Conservation (phyloP, 106 monocot species). For the Iris macrosiphon region DNA sequence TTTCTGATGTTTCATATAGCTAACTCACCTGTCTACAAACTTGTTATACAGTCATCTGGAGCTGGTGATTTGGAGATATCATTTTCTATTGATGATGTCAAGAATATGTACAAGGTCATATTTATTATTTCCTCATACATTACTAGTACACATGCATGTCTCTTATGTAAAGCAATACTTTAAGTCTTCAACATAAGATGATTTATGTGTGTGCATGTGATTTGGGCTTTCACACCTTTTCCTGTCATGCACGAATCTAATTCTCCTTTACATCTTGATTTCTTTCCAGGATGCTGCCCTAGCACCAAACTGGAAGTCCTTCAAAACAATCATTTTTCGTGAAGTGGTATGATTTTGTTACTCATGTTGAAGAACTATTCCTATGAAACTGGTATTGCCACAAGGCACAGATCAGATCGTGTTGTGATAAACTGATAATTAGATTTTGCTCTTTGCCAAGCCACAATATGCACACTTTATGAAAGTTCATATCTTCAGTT, state of each 20-base stretch:
- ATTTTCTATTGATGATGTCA: conserved; percentile 56
- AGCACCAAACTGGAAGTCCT: conserved; percentile 59
- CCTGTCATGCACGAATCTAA: neutral
- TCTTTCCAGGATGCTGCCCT: conserved; percentile 54
- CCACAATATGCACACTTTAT: too few relatives aligned
- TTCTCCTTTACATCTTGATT: conserved; percentile 6
- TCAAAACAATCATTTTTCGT: conserved; percentile 58
- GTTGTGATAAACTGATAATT: too few relatives aligned
- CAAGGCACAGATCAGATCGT: too few relatives aligned
- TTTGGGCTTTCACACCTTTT: neutral
- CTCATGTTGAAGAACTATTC: neutral
- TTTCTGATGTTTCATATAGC: too few relatives aligned
- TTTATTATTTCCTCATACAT: too few relatives aligned
- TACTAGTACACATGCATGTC: too few relatives aligned
- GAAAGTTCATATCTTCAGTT: too few relatives aligned
- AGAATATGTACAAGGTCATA: conserved; percentile 63
- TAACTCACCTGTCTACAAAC: too few relatives aligned
- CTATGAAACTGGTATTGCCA: too few relatives aligned
- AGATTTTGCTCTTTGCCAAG: too few relatives aligned
- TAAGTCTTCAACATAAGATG: neutral
- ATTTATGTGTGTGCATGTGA: neutral
- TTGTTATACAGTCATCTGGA: conserved; percentile 20
- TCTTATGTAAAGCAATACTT: neutral
- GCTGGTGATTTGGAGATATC: conserved; percentile 13
- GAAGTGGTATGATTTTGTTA: conserved; percentile 35